Conservation (phyloP, 371 early-diverging fungal species). For the Apophysomyces ossiformis region DNA sequence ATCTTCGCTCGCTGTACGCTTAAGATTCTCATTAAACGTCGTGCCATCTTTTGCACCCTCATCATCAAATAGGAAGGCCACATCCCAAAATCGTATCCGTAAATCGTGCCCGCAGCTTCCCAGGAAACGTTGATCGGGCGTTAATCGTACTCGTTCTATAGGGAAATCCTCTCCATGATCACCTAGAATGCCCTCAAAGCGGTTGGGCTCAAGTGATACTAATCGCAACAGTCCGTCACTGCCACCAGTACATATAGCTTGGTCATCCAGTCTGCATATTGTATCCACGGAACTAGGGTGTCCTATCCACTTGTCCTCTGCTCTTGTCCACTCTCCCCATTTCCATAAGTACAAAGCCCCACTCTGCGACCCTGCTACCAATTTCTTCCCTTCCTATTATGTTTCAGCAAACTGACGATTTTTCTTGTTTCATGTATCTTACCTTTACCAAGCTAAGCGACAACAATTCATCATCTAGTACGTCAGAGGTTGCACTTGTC, state of each 20-base stretch:
- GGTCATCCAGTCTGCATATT: slow-evolving; percentile 78
- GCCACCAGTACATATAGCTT: slow-evolving; percentile 81
- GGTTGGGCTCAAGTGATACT: slow-evolving; percentile 77
- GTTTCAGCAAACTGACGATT: too few species aligned
- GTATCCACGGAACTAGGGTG: slow-evolving; percentile 89
- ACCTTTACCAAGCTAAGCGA: slow-evolving; percentile 76
- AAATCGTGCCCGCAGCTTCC: slow-evolving; percentile 86
- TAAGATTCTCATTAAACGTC: background rate
- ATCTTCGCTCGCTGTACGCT: background rate
- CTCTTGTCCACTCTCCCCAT: slow-evolving; percentile 85
- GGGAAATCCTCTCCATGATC: slow-evolving; percentile 84
- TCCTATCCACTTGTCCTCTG: slow-evolving; percentile 87
- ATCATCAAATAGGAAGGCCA: slow-evolving; percentile 56
- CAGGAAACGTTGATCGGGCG: slow-evolving; percentile 64
- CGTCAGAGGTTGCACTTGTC: slow-evolving; percentile 72
- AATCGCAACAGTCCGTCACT: slow-evolving; percentile 86
- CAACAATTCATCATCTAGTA: slow-evolving; percentile 89
- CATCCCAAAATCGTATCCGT: slow-evolving; percentile 83
- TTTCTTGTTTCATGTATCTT: background rate
- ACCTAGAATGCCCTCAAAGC: slow-evolving; percentile 80
- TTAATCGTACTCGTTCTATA: slow-evolving; percentile 74
- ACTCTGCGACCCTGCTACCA: slow-evolving; percentile 84
- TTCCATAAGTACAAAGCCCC: slow-evolving; percentile 76
- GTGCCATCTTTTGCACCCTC: slow-evolving; percentile 8
- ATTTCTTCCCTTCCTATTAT: slow-evolving; percentile 67